phyloP scores from a whole-genome alignment of 225 moss, liverwort and hornwort genomes.

The Pseudisothecium myosuroides region DNA sequence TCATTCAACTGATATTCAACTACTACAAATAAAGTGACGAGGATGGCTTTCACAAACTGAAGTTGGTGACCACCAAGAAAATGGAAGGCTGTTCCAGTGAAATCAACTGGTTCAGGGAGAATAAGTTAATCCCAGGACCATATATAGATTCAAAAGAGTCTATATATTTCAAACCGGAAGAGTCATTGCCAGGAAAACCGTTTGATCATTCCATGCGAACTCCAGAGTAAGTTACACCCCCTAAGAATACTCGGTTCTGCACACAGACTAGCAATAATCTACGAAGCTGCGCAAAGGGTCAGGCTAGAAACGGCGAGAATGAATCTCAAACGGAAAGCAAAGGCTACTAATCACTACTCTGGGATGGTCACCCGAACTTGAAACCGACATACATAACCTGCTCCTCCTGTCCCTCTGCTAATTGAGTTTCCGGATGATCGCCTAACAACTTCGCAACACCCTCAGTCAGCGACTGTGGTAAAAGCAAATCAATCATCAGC shows the following conservation, averaged over 20 bases:
- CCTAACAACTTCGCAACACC: no score
- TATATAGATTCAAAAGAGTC: not conserved
- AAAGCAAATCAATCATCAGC: no score
- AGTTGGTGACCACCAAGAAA: not conserved
- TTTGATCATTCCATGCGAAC: conserved; percentile 22
- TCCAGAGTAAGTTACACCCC: conserved; percentile 2
- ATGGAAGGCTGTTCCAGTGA: not conserved
- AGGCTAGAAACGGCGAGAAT: conserved; percentile 6
- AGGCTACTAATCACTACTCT: not conserved
- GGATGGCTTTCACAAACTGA: not conserved
- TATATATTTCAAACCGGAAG: conserved; percentile 3
- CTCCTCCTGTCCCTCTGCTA: no score
- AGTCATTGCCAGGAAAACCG: conserved; percentile 17
- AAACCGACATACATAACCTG: no score
- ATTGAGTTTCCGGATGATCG: no score
- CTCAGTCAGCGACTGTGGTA: no score
- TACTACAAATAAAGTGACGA: not conserved
- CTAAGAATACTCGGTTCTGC: not conserved
- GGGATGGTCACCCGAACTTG: conserved; percentile 4
- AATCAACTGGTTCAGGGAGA: not conserved
- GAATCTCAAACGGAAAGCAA: conserved; percentile 1
- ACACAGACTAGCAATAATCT: conserved; percentile 6
- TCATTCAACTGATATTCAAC: not conserved
- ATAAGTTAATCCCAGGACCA: conserved; percentile 11
- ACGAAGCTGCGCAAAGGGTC: not conserved